Base-by-base conservation (phyloP, 108 stramenopile genomes). In the Fistulifera pelliculosa region DNA sequence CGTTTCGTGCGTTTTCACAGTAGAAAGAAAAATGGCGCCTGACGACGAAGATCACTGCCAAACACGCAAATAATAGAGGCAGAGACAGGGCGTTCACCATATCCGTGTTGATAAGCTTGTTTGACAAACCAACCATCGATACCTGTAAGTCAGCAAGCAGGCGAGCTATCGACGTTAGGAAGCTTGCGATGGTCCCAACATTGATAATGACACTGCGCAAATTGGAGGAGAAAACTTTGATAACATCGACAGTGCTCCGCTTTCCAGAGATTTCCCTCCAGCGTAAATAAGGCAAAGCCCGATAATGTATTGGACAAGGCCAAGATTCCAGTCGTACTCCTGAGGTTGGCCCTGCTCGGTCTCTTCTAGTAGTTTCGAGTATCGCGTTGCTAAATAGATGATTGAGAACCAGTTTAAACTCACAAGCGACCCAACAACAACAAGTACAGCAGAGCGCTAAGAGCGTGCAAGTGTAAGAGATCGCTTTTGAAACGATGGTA, bases 251-350 rank as follows among this genome's bases (percentile, higher is more conserved):
- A 79, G 73, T 24, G 83, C 64, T 28, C 80, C 74, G 12, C 75
- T 64, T 53, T 85, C 80, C 49, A 86, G 59, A 17, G 85, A 62
- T 21, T 73, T 76, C 16, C 79, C 48, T 10, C 75, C 76, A 27
- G 65, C 64, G 55, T 81, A 82, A 17, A 79, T 68, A 12, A 81
- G 35, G 11, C 71, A 64, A 26, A 81, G 54, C 1, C 81, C 81
- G 45, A 70, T 43, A 13, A 86, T n/a, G 43, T 90, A 90, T 48
- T 81, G 80, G 13, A 55, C 47, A 13, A 72, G 58, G 40, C 88
- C 88, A 22, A 76, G 59, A 18, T 70, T 63, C 78, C 81, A 84
- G 58, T 90, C 88, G 53, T 85, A 85, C 0, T 60, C 56, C 11
- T 60, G 27, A 17, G 63, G 50, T 11, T 58, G 54, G 25, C 53